Percentiles rank a stretch among this genome's conserved stretches.
These are phyloP conservation scores for Pythium rishiriense DNA, from an alignment of 352 stramenopile genomes.

Conservation along the genomic window DNA sequence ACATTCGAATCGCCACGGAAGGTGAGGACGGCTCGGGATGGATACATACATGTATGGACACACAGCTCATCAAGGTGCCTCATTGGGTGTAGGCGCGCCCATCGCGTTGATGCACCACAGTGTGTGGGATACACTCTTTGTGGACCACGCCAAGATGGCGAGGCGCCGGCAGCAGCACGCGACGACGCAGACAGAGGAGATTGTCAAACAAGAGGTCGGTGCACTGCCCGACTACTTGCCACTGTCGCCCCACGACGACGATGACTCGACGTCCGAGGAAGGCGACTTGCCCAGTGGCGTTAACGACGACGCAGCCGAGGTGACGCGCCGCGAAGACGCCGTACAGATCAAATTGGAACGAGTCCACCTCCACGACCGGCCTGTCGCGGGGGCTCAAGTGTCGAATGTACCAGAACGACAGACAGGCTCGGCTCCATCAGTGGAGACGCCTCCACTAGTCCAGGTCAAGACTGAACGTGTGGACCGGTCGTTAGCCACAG, in stretches of 20 bases:
- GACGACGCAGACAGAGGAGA: slow-evolving; percentile 5
- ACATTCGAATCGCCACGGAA: slow-evolving; percentile 66
- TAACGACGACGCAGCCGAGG: not conserved
- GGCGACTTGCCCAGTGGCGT: not conserved
- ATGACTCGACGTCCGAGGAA: slow-evolving; percentile 19
- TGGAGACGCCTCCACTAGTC: not conserved
- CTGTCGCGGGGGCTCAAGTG: too few species aligned
- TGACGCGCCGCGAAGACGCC: not conserved
- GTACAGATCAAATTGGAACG: not conserved
- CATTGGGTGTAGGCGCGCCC: slow-evolving; percentile 33
- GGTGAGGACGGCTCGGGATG: too few species aligned
- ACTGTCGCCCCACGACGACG: slow-evolving; percentile 8
- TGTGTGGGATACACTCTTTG: slow-evolving; percentile 44
- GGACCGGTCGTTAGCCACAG: too few species aligned
- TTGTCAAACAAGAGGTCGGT: slow-evolving; percentile 15
- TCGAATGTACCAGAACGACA: not conserved
- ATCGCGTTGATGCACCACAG: slow-evolving; percentile 43
- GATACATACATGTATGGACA: too few species aligned
- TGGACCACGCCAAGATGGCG: slow-evolving; percentile 45
- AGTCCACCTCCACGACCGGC: not conserved
- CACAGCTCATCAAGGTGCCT: too few species aligned
- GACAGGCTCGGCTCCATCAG: not conserved
- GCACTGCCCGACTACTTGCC: slow-evolving; percentile 10
- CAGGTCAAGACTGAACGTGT: not conserved
- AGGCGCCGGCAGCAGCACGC: slow-evolving; percentile 23